A percentile compares a stretch with the other conserved stretches of the same genome.
Evolutionary conservation across 2,329 filamentous ascomycete species (phyloP).

Genomic region (Aspergillus aculeatus): DNA sequence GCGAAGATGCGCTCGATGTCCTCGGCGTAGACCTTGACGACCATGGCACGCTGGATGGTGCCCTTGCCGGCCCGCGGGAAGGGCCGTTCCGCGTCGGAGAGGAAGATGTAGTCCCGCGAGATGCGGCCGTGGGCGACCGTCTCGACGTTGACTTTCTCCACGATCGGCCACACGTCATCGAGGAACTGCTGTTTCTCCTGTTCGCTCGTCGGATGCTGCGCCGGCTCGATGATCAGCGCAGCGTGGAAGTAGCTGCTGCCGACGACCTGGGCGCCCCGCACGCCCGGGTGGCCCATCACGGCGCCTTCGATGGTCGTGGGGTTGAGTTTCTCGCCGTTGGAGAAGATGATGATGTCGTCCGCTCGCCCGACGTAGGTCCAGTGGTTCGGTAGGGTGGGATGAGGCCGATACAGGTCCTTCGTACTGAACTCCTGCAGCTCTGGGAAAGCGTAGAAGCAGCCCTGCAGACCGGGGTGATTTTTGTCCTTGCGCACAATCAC

Average conservation of each 20-base stretch:
- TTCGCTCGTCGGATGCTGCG: neutral
- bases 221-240: conserved; percentile 17
- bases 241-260: conserved; percentile 20
- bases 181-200: conserved; percentile 5
- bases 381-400: conserved; percentile 22
- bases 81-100: neutral
- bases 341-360: conserved; percentile 27
- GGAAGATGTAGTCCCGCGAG: conserved; percentile 2
- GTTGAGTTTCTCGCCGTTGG: conserved; percentile 22
- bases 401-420: conserved; percentile 20
- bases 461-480: conserved; percentile 21
- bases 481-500: conserved; percentile 35
- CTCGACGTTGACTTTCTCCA: conserved; percentile 7
- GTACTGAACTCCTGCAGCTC: conserved; percentile 26
- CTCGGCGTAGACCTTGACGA: conserved; percentile 3
- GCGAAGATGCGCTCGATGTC: conserved; percentile 9
- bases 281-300: conserved; percentile 16
- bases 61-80: conserved; percentile 10
- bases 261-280: conserved; percentile 17
- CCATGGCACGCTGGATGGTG: conserved; percentile 5
- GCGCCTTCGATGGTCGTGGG: conserved; percentile 17
- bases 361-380: conserved; percentile 25
- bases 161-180: conserved; percentile 9
- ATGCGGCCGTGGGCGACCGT: conserved; percentile 7
- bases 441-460: conserved; percentile 31